Percentiles rank a stretch among this genome's conserved stretches.
Conservation (phyloP, 768 basidiomycete genomes). For the Tulasnella sp. region DNA sequence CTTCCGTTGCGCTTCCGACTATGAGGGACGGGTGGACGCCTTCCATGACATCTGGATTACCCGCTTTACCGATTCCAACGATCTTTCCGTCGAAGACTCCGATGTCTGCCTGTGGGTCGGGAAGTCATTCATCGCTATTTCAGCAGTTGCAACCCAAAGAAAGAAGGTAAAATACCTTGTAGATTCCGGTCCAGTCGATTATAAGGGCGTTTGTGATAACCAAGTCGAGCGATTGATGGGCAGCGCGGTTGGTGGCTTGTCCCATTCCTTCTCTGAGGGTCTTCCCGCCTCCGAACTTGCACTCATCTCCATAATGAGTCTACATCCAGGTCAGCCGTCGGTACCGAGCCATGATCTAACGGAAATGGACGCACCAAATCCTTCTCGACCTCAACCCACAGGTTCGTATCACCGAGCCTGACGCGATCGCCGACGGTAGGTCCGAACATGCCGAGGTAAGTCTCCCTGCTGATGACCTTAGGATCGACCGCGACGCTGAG, state of each 20-base stretch:
- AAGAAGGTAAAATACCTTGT: conserved; percentile 47
- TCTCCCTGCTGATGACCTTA: conserved; percentile 49
- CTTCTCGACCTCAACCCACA: conserved; percentile 88
- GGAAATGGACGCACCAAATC: conserved; percentile 44
- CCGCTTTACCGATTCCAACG: conserved; percentile 88
- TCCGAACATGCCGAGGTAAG: conserved; percentile 90
- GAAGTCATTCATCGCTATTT: background rate
- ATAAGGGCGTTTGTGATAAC: conserved; percentile 94
- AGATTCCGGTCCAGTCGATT: conserved; percentile 90
- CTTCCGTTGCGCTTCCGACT: conserved; percentile 87
- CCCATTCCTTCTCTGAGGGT: conserved; percentile 89
- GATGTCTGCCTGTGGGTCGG: conserved; percentile 69
- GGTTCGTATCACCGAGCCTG: conserved; percentile 72
- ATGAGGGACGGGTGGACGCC: conserved; percentile 58
- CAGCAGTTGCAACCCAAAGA: background rate
- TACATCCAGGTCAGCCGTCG: conserved; percentile 21
- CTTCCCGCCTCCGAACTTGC: conserved; percentile 92
- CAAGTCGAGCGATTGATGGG: conserved; percentile 66
- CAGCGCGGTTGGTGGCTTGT: conserved; percentile 63
- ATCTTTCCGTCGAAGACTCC: conserved; percentile 79
- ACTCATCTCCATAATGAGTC: conserved; percentile 90
- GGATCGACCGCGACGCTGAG: conserved; percentile 29
- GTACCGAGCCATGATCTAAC: background rate
- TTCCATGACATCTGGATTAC: conserved; percentile 90
- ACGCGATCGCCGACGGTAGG: conserved; percentile 88